A percentile compares a stretch with the other conserved stretches of the same genome.
Evolutionary conservation across 78 protist species (phyloP).

Genomic region (Cavenderia fasciculata): DNA sequence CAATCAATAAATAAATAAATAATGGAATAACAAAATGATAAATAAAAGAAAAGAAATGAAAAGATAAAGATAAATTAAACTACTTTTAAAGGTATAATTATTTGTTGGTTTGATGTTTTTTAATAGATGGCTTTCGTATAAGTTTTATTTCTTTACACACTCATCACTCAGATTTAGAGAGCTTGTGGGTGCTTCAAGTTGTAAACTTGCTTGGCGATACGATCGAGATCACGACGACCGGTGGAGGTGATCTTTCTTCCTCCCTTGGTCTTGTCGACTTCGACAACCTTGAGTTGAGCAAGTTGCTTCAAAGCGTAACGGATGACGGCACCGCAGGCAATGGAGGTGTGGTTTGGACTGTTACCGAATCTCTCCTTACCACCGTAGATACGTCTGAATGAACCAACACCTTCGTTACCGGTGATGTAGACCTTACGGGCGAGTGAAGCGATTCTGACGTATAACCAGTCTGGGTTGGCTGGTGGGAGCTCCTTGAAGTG

Average conservation of each 20-base stretch:
- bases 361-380: slow-evolving; percentile 81
- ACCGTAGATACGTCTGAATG: slow-evolving; percentile 82
- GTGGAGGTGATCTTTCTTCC: slow-evolving; percentile 83
- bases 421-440: slow-evolving; percentile 92
- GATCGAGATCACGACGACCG: slow-evolving; percentile 89
- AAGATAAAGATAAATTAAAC: too few relatives aligned
- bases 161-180: too few relatives aligned
- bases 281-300: slow-evolving; percentile 78
- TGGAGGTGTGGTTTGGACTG: slow-evolving; percentile 69
- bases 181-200: slow-evolving; percentile 59
- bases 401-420: slow-evolving; percentile 87
- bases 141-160: too few relatives aligned
- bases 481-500: slow-evolving; percentile 96
- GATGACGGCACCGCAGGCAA: slow-evolving; percentile 85
- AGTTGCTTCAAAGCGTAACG: slow-evolving; percentile 89
- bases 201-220: slow-evolving; percentile 85
- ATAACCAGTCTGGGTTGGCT: slow-evolving; percentile 98
- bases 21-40: too few relatives aligned
- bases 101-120: too few relatives aligned
- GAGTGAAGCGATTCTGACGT: slow-evolving; percentile 94
- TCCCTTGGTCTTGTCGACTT: slow-evolving; percentile 72
- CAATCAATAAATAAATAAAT: too few relatives aligned
- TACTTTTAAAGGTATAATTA: too few relatives aligned
- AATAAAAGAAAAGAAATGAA: too few relatives aligned
- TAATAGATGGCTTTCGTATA: too few relatives aligned